These are phyloP conservation scores for Lactarius sanguifluus DNA, from an alignment of 768 basidiomycete species.

Conservation along the genomic window DNA sequence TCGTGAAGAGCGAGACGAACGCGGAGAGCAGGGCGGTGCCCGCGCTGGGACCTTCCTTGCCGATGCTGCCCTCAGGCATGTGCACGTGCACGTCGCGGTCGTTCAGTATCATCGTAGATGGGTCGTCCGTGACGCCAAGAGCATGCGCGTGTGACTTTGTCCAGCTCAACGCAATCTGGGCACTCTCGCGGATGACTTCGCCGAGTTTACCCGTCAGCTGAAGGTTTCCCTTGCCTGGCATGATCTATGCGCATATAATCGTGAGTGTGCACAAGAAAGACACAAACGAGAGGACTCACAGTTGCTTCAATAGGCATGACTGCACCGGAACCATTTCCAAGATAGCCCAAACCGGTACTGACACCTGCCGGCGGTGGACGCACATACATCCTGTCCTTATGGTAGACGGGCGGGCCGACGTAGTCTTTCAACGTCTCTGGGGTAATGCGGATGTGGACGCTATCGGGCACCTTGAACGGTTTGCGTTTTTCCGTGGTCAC, in stretches of 20 bases:
- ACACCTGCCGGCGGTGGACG: conserved; percentile 85
- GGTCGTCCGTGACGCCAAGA: conserved; percentile 76
- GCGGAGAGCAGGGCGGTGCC: conserved; percentile 93
- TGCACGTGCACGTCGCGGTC: conserved; percentile 93
- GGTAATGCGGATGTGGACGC: conserved; percentile 78
- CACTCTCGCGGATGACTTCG: conserved; percentile 95
- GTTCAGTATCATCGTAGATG: conserved; percentile 75
- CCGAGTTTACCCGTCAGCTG: conserved; percentile 97
- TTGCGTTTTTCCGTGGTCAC: conserved; percentile 78
- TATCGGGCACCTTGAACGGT: conserved; percentile 76
- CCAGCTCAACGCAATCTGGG: conserved; percentile 93
- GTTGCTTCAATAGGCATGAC: conserved; percentile 97
- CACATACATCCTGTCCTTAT: conserved; percentile 90
- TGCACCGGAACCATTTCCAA: conserved; percentile 94
- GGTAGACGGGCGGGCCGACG: conserved; percentile 93
- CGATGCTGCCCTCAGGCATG: conserved; percentile 93
- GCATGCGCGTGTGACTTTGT: conserved; percentile 88
- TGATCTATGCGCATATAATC: conserved; percentile 52
- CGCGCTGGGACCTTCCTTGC: conserved; percentile 95
- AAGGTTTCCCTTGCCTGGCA: conserved; percentile 93
- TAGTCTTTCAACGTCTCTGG: conserved; percentile 92
- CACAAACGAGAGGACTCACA: conserved; percentile 46
- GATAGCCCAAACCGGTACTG: conserved; percentile 90
- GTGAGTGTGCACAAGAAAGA: background rate
- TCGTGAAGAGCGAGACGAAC: conserved; percentile 88